phyloP scores from a whole-genome alignment of 1,284 basidiomycete genomes.

The Pascua sp. region DNA sequence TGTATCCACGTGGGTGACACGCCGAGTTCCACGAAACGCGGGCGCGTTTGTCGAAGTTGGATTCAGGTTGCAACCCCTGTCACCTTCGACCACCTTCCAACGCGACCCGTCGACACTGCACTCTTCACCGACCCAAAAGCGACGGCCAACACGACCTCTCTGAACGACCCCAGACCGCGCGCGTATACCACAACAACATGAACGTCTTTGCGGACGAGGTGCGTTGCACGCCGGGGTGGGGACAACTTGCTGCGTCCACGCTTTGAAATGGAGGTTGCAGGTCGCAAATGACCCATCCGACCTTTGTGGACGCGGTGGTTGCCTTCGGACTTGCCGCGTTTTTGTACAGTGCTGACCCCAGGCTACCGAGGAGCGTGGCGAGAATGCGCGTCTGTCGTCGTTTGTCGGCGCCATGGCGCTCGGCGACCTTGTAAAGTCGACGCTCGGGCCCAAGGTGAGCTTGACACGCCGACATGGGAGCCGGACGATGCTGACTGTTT shows the following conservation, averaged over 20 bases:
- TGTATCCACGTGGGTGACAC: too few relatives aligned
- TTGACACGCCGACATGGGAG: background rate
- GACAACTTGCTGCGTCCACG: too few relatives aligned
- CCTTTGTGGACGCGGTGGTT: background rate
- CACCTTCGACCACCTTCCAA: too few relatives aligned
- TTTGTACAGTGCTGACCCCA: slow-evolving; percentile 43
- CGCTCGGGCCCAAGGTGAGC: slow-evolving; percentile 86
- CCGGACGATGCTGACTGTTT: slow-evolving; percentile 1
- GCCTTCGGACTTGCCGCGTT: background rate
- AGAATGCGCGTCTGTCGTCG: slow-evolving; percentile 95
- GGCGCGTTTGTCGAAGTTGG: too few relatives aligned
- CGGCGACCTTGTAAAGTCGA: slow-evolving; percentile 97
- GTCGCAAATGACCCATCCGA: background rate
- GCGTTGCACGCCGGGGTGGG: slow-evolving; percentile 12
- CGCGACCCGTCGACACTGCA: too few relatives aligned
- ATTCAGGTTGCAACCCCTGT: too few relatives aligned
- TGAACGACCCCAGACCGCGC: too few relatives aligned
- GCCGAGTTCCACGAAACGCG: too few relatives aligned
- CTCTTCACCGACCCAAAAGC: too few relatives aligned
- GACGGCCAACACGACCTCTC: too few relatives aligned
- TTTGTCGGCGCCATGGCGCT: slow-evolving; percentile 96
- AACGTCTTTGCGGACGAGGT: slow-evolving; percentile 52
- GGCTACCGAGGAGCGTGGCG: slow-evolving; percentile 97
- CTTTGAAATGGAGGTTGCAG: background rate
- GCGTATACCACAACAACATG: slow-evolving; percentile 28